Evolutionary conservation across 768 basidiomycete genomes (phyloP).

Genomic region (Termitomyces sp.): DNA sequence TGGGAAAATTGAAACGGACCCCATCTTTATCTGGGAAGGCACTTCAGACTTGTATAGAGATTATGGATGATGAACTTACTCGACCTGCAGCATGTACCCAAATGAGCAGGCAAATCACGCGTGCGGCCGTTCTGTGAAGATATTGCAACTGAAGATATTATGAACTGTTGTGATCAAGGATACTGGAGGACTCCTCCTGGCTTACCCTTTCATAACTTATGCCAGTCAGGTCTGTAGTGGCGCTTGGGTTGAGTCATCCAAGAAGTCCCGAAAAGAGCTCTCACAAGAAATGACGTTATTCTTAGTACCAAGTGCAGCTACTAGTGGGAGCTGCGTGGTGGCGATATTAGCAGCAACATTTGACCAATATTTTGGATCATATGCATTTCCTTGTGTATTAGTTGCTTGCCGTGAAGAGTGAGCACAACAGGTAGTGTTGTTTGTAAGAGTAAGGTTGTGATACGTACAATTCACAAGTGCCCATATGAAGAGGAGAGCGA

Average conservation of each 20-base stretch:
- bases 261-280: neutral
- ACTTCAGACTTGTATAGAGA: neutral
- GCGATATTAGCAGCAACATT: conserved; percentile 41
- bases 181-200: neutral
- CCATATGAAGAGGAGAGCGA: conserved; percentile 25
- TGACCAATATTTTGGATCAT: conserved; percentile 33
- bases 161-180: neutral
- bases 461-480: conserved; percentile 16
- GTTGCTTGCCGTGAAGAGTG: conserved; percentile 21
- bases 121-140: conserved; percentile 44
- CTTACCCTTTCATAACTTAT: conserved; percentile 40
- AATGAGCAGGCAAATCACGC: conserved; percentile 39
- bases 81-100: conserved; percentile 45
- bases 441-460: neutral
- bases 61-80: conserved; percentile 22
- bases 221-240: conserved; percentile 42
- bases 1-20: conserved; percentile 1
- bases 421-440: neutral
- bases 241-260: neutral
- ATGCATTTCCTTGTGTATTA: conserved; percentile 22
- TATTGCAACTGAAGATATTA: conserved; percentile 29
- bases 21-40: conserved; percentile 14
- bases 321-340: conserved; percentile 45
- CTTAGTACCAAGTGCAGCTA: conserved; percentile 49
- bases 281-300: conserved; percentile 46